These are phyloP conservation scores for Spiraea crenata DNA, from an alignment of 331 rosid genomes.

Conservation along the genomic window DNA sequence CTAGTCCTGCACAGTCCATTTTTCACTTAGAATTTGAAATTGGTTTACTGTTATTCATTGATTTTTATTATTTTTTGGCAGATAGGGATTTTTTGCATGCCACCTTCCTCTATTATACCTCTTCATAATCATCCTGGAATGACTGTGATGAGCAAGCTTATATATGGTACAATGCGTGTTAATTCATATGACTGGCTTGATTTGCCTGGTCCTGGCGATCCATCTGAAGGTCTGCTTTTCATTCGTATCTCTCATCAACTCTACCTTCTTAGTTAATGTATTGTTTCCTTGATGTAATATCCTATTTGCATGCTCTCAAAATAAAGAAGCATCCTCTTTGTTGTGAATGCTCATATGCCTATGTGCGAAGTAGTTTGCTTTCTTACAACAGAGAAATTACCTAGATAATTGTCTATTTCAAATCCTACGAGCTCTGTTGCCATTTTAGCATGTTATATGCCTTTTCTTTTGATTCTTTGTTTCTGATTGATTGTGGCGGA, in stretches of 20 bases:
- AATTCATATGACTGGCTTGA: conserved; percentile 91
- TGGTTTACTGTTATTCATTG: not conserved
- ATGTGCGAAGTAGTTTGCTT: not conserved
- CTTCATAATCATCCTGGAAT: conserved; percentile 96
- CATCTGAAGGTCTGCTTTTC: conserved; percentile 62
- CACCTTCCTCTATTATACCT: conserved; percentile 85
- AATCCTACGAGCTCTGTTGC: not conserved
- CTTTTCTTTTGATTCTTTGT: not conserved
- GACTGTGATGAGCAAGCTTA: conserved; percentile 96
- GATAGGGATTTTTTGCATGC: conserved; percentile 99
- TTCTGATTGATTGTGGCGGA: not conserved
- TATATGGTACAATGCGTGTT: conserved; percentile 78
- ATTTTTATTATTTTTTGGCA: conserved; percentile 35
- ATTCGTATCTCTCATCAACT: conserved; percentile 4
- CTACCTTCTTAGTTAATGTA: not conserved
- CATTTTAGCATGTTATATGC: not conserved
- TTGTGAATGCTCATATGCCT: not conserved
- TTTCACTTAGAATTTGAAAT: not conserved
- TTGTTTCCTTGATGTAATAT: conserved; percentile 8
- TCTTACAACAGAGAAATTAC: not conserved
- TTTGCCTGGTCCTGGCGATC: conserved; percentile 49
- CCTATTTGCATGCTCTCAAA: not conserved
- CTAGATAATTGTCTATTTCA: not conserved
- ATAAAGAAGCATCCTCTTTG: not conserved
- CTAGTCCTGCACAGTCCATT: not conserved